Percentiles rank a stretch among this genome's conserved stretches.
These are phyloP conservation scores for Geranium incanum DNA, from an alignment of 441 rosid genomes.

Conservation along the genomic window DNA sequence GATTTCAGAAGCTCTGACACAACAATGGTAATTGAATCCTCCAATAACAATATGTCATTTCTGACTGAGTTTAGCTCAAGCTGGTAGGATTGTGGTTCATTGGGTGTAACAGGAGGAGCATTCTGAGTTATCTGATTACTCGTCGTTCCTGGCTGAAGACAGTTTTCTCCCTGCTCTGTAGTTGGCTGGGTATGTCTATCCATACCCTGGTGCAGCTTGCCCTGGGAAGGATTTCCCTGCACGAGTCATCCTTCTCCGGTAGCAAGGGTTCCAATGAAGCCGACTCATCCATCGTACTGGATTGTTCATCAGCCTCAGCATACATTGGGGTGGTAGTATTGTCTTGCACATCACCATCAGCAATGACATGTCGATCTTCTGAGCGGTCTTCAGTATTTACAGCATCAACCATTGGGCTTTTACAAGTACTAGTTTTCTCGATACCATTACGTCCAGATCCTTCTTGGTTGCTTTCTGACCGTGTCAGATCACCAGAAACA, in stretches of 20 bases:
- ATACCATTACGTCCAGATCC: conserved; percentile 31
- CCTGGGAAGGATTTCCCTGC: conserved; percentile 28
- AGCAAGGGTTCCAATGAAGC: conserved; percentile 34
- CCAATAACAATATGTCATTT: conserved; percentile 46
- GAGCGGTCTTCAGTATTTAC: conserved; percentile 19
- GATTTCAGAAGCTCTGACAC: conserved; percentile 61
- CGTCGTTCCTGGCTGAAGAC: conserved; percentile 28
- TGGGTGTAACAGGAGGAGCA: conserved; percentile 34
- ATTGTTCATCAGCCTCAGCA: conserved; percentile 31
- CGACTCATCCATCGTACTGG: conserved; percentile 29
- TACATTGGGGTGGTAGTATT: conserved; percentile 1
- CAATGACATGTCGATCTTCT: conserved; percentile 27
- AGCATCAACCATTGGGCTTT: conserved; percentile 17
- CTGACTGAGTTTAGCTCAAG: conserved; percentile 50
- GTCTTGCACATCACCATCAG: conserved; percentile 25
- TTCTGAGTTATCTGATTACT: conserved; percentile 28
- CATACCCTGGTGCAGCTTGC: conserved; percentile 28
- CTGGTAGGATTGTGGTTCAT: conserved; percentile 47
- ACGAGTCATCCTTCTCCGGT: conserved; percentile 27
- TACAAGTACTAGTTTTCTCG: conserved; percentile 23
- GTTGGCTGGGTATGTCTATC: conserved; percentile 10
- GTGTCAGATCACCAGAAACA: conserved; percentile 30
- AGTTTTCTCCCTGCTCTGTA: conserved; percentile 30
- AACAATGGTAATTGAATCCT: conserved; percentile 50
- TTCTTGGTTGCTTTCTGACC: conserved; percentile 29